Conservation (phyloP, 331 rosid genomes). For the Quercus tomentella region DNA sequence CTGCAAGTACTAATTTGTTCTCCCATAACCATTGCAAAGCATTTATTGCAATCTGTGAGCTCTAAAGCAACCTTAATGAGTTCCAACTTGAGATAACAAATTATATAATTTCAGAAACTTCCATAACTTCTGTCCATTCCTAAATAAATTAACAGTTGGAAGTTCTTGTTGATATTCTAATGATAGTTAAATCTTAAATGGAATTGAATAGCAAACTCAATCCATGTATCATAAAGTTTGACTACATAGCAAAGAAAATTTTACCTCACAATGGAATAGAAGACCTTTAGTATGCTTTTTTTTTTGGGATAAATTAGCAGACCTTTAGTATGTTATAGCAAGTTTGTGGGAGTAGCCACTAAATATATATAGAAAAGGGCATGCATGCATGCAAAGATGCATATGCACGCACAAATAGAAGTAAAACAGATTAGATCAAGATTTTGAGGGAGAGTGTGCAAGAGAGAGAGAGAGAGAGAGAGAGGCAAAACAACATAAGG, state of each 20-base stretch:
- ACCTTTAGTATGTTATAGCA: background rate
- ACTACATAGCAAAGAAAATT: background rate
- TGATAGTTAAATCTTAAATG: background rate
- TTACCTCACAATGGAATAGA: background rate
- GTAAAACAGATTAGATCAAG: background rate
- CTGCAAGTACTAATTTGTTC: background rate
- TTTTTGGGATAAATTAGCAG: too few relatives aligned
- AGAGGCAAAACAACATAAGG: background rate
- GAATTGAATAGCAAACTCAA: background rate
- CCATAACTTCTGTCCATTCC: background rate
- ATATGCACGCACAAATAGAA: background rate
- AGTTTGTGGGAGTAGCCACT: background rate
- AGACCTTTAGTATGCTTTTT: background rate
- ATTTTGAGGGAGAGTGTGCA: background rate
- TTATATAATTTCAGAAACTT: background rate
- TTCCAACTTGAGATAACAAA: background rate
- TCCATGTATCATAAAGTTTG: background rate
- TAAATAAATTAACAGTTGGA: background rate
- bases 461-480: background rate
- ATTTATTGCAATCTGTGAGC: background rate
- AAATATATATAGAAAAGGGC: background rate
- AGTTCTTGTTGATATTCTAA: background rate
- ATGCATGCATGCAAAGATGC: background rate
- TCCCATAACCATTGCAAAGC: background rate
- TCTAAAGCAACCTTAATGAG: background rate